These are phyloP conservation scores for Pseudoscleropodium purum DNA, from an alignment of 225 moss, liverwort and hornwort species.

Conservation along the genomic window DNA sequence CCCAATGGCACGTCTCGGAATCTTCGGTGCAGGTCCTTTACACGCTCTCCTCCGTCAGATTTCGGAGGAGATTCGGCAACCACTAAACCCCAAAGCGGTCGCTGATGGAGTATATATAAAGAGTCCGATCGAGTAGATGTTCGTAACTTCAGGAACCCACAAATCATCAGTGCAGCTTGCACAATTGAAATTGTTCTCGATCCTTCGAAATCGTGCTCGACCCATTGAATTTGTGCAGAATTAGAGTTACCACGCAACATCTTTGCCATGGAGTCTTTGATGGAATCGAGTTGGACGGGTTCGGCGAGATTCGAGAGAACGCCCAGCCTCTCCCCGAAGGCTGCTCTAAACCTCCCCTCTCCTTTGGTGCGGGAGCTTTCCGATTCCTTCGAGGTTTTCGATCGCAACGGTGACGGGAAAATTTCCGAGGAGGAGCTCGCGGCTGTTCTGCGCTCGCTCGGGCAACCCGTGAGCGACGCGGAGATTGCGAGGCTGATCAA, in stretches of 20 bases:
- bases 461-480: constrained; percentile 22
- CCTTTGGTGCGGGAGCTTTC: constrained; percentile 6
- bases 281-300: constrained; percentile 13
- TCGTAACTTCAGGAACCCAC: background rate
- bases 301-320: background rate
- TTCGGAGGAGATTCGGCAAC: background rate
- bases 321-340: background rate
- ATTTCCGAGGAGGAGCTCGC: constrained; percentile 43
- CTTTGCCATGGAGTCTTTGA: background rate
- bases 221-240: background rate
- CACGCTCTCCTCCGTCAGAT: background rate
- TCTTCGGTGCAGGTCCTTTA: background rate
- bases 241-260: background rate
- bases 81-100: too few species aligned
- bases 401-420: constrained; percentile 45
- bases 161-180: background rate
- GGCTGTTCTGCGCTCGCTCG: constrained; percentile 33
- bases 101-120: background rate
- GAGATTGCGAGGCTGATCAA: constrained; percentile 34
- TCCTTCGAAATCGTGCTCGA: background rate
- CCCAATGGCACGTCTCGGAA: background rate
- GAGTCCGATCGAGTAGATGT: background rate
- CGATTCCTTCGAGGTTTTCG: constrained; percentile 36
- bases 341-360: background rate
- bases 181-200: background rate